Base-by-base conservation (phyloP, 2,329 filamentous ascomycete genomes). In the Ciborinia camelliae region DNA sequence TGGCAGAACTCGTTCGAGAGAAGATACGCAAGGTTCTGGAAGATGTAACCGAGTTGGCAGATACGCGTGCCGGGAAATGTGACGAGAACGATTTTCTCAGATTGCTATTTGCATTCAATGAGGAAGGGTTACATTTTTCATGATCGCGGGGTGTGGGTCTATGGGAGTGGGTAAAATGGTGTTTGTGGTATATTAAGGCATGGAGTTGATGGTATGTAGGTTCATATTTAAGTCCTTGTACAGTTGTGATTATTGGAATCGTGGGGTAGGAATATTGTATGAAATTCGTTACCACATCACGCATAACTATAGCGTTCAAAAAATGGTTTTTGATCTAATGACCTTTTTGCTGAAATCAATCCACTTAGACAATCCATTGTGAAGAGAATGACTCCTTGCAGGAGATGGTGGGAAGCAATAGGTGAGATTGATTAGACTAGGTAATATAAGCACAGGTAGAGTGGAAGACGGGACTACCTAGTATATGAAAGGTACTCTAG, bases 21-120 rank as follows among this genome's bases (percentile, higher is more conserved):
- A 98, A 98, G 79, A 89, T 98, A 52, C 83, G 89, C 72, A 91
- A 89, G 75, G 92, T 97, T 26, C 81, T 98, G 26, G 89, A 94
- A 74, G 86, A 89, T 68, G 87, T 89, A 64, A 97, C 93, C 0
- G 84, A 87, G 55, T 81, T 98, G 62, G 89, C 88, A 3, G 91
- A 96, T 67, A 91, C 90, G 79, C 83, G 94, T 69, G 86, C 93
- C 14, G 84, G 91, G 67, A 88, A 95, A 81, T 96, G 92, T 73
- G 92, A 97, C 73, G 92, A 98, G 79, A 93, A 90, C 61, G 93
- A 97, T 73, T 98, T 97, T 75, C 78, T 99, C 75, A 88, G 88
- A 71, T 77, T 97, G 69, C 78, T 97, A 47, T 83, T 81, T 70
- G 89, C 90, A 2, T 97, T 97, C 77, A 97, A 97, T 75, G 86